Evolutionary conservation across 192 early-diverging fungal species (phyloP).

Genomic region (Umbelopsis sp.): DNA sequence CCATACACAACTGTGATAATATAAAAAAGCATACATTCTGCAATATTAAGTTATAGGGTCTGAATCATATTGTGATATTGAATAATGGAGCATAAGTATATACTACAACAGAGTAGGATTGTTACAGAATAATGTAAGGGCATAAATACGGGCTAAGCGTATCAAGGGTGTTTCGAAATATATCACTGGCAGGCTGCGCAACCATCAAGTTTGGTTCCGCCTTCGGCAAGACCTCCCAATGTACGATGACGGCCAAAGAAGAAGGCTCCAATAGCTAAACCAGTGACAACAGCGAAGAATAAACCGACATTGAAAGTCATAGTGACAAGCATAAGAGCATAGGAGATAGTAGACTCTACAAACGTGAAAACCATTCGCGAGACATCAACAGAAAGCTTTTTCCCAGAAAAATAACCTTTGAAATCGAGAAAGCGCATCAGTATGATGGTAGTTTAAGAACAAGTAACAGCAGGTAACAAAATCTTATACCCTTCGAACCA

Average conservation of each 20-base stretch:
- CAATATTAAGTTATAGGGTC: not conserved
- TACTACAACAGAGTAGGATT: not conserved
- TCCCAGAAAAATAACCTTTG: conserved; percentile 20
- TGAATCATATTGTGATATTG: too few relatives aligned
- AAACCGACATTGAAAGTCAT: conserved; percentile 70
- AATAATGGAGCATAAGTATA: too few relatives aligned
- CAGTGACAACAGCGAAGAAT: conserved; percentile 59
- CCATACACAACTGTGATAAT: conserved; percentile 22
- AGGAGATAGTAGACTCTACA: conserved; percentile 47
- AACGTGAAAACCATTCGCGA: conserved; percentile 40
- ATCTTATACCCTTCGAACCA: not conserved
- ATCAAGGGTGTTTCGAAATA: too few relatives aligned
- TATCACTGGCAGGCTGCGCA: conserved; percentile 38
- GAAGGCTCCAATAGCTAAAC: conserved; percentile 52
- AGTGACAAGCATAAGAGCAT: conserved; percentile 61
- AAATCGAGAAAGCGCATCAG: conserved; percentile 7
- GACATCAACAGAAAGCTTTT: conserved; percentile 26
- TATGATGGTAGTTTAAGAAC: not conserved
- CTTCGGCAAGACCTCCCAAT: conserved; percentile 11
- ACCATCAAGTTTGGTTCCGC: conserved; percentile 19
- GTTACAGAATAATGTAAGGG: too few relatives aligned
- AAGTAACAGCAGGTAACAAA: not conserved
- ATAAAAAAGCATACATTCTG: conserved; percentile 21
- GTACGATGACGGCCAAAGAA: conserved; percentile 44
- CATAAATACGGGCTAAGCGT: too few relatives aligned